phyloP scores from a whole-genome alignment of 495 filamentous ascomycete species.

The Oidiodendron maius region DNA sequence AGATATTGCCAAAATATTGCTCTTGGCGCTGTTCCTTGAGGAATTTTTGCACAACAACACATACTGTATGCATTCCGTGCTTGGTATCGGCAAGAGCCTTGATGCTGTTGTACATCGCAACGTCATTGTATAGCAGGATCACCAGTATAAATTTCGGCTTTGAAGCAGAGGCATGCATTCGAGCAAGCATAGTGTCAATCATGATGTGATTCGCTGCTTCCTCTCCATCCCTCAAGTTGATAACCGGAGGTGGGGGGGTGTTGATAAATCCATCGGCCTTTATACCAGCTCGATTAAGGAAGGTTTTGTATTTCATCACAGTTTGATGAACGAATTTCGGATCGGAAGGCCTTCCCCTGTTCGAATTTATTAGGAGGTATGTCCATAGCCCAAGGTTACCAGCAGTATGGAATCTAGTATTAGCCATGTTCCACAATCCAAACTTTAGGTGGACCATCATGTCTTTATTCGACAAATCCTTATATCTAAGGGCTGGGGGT shows the following conservation, averaged over 20 bases:
- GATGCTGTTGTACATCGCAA: slow-evolving; percentile 56
- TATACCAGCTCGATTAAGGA: slow-evolving; percentile 28
- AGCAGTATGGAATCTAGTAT: slow-evolving; percentile 35
- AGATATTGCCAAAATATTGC: slow-evolving; percentile 69
- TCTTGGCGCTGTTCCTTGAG: slow-evolving; percentile 27
- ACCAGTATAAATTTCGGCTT: slow-evolving; percentile 54
- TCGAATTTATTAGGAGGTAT: slow-evolving; percentile 11
- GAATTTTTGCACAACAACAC: slow-evolving; percentile 49
- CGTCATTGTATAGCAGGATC: slow-evolving; percentile 47
- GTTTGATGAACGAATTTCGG: slow-evolving; percentile 13
- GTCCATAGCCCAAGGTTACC: slow-evolving; percentile 33
- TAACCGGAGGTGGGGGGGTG: neutral
- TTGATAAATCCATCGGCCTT: slow-evolving; percentile 31
- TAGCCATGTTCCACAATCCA: slow-evolving; percentile 54
- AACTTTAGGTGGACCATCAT: slow-evolving; percentile 16
- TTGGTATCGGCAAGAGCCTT: slow-evolving; percentile 62
- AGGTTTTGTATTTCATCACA: slow-evolving; percentile 25
- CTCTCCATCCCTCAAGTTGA: slow-evolving; percentile 6
- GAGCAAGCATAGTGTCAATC: slow-evolving; percentile 12
- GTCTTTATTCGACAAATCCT: slow-evolving; percentile 14
- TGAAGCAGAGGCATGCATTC: slow-evolving; percentile 22
- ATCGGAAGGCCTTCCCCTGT: neutral
- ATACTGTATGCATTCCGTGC: slow-evolving; percentile 60
- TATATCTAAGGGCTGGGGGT: slow-evolving; percentile 50
- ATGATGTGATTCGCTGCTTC: slow-evolving; percentile 12